Evolutionary conservation across 2,329 filamentous ascomycete genomes (phyloP).

Genomic region (Pestalotiopsis sp.): DNA sequence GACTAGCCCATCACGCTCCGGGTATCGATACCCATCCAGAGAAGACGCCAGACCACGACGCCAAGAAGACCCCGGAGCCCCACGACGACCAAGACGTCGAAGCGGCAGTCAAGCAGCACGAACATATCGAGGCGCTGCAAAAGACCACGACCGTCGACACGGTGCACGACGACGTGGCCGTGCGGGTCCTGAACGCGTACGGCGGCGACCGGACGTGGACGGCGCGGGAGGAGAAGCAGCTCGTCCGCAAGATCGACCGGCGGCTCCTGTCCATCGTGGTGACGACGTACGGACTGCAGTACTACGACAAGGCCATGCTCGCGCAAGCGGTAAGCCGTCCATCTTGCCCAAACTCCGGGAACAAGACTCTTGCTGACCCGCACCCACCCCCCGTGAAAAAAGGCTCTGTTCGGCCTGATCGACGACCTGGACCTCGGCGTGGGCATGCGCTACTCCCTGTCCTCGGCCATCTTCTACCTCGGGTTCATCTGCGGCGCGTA

Average conservation of each 20-base stretch:
- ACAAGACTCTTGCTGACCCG: too few species aligned
- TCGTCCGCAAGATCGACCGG: conserved; percentile 45
- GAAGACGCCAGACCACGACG: background rate
- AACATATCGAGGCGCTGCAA: background rate
- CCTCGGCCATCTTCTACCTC: conserved; percentile 37
- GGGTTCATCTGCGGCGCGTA: conserved; percentile 35
- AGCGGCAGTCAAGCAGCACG: background rate
- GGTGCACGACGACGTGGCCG: background rate
- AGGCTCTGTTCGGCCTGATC: conserved; percentile 31
- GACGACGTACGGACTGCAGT: conserved; percentile 32
- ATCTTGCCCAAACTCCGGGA: too few species aligned
- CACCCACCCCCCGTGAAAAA: too few species aligned
- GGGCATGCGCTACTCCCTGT: conserved; percentile 33
- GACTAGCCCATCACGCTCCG: background rate
- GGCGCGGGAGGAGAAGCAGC: conserved; percentile 35
- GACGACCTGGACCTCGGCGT: conserved; percentile 28
- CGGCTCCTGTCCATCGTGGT: conserved; percentile 48
- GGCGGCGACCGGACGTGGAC: background rate
- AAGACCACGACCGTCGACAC: background rate
- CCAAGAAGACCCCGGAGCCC: background rate
- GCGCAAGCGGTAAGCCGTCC: conserved; percentile 25
- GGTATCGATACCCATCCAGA: background rate
- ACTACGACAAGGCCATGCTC: conserved; percentile 28
- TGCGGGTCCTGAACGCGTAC: background rate
- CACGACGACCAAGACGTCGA: background rate